Base-by-base conservation (phyloP, 2,329 filamentous ascomycete species). In the Fusarium sp. region DNA sequence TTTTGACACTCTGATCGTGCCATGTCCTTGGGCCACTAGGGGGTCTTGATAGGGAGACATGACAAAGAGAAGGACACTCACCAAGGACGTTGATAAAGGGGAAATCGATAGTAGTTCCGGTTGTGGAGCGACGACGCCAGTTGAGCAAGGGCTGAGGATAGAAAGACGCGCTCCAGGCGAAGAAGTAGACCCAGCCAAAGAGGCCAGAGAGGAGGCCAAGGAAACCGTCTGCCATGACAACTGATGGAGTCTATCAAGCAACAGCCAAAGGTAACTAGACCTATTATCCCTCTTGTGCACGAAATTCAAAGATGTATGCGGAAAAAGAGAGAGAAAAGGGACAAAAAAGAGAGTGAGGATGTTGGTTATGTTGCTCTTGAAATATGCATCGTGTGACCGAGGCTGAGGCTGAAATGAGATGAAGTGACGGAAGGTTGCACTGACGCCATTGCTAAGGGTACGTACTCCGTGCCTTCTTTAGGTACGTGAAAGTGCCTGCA, bases 111-210 rank as follows among this genome's bases (percentile, higher is more conserved):
- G 93, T 92, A 6, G 95, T 89, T 39, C 96, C 96, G 20, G 88
- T 85, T 6, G 94, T 97, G 10, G 92, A 91, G 57, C 88, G 87
- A 53, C 93, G 90, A 28, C 83, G 83, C 77, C 85, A 90, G 83
- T 97, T 98, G 65, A 93, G 86, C 62, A 96, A 80, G 8, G 91
- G 88, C 77, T 98, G 96, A 2, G 95, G 94, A 77, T 98, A 98
- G 81, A 97, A 98, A 17, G 93, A 97, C 17, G 90, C 81, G 14
- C 92, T 95, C 95, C 95, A 96, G 78, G 86, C 88, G 47, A 89
- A 67, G 67, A 88, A 90, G 79, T 94, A 94, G 74, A 90, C 80
- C 91, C 91, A 94, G 77, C 91, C 91, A 71, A 92, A 87, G 30
- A 91, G 74, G 74, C 82, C 85, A 49, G 86, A 88, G 19, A 87